A percentile compares a stretch with the other conserved stretches of the same genome.
phyloP scores from a whole-genome alignment of 345 rosid species.

The Boechera retrofracta region DNA sequence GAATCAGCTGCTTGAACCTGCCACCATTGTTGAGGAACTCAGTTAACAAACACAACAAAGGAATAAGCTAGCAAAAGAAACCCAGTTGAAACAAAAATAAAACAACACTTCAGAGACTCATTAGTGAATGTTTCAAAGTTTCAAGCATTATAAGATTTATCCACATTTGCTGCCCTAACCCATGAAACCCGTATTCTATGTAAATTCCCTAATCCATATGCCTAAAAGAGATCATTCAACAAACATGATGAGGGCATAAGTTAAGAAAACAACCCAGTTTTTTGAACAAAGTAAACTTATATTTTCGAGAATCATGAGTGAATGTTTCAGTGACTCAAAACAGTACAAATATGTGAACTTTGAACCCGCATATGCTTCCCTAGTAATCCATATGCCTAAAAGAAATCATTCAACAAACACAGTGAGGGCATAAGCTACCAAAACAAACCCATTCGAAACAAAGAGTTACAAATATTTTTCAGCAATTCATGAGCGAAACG shows the following conservation, averaged over 20 bases:
- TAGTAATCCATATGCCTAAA: neutral
- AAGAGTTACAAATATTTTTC: neutral
- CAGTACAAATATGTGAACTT: neutral
- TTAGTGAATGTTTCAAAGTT: neutral
- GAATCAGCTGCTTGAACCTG: constrained; percentile 96
- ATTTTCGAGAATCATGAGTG: neutral
- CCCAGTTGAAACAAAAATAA: neutral
- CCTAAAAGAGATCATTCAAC: neutral
- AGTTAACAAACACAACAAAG: neutral
- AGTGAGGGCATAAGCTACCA: neutral
- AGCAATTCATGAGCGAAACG: neutral
- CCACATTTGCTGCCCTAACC: constrained; percentile 1
- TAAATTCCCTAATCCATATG: neutral
- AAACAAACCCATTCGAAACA: neutral
- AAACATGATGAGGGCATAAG: neutral
- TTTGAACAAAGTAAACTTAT: neutral
- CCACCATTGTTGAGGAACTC: constrained; percentile 20
- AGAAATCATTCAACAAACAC: neutral
- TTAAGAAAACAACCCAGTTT: neutral
- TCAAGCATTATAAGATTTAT: neutral
- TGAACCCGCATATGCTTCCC: neutral
- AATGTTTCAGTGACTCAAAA: neutral
- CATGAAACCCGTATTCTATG: neutral
- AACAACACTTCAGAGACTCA: neutral
- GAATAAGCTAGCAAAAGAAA: constrained; percentile 20